These are phyloP conservation scores for Fusarium hainanense DNA, from an alignment of 2,329 filamentous ascomycete genomes.

Conservation along the genomic window DNA sequence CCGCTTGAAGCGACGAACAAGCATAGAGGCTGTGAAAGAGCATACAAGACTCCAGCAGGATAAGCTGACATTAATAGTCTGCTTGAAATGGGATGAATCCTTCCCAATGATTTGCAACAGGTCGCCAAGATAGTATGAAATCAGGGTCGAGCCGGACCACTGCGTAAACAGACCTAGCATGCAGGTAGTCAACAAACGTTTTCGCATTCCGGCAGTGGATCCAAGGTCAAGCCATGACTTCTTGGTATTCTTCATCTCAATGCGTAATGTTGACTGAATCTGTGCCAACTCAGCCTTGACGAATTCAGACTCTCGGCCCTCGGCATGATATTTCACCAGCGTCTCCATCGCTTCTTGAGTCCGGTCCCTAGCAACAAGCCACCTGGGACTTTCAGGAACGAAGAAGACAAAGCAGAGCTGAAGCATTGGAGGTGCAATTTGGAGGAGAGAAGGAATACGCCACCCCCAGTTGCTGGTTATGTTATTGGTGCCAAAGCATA, in stretches of 20 bases:
- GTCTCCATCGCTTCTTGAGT: constrained; percentile 16
- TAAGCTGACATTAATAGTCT: background rate
- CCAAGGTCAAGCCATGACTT: constrained; percentile 8
- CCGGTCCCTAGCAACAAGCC: constrained; percentile 21
- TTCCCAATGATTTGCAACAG: constrained; percentile 43
- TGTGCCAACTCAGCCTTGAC: constrained; percentile 30
- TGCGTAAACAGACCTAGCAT: constrained; percentile 57
- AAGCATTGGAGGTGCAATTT: constrained; percentile 18
- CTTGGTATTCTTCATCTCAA: constrained; percentile 13
- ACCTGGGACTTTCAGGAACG: constrained; percentile 26
- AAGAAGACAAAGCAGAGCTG: constrained; percentile 31
- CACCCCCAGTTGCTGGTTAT: constrained; percentile 26
- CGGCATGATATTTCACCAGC: constrained; percentile 22
- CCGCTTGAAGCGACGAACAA: background rate
- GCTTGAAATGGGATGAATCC: background rate
- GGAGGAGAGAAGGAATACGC: constrained; percentile 32
- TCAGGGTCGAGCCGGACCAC: constrained; percentile 49
- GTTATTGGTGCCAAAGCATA: constrained; percentile 27
- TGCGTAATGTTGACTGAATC: constrained; percentile 30
- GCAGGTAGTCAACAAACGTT: constrained; percentile 51
- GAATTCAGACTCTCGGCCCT: constrained; percentile 57
- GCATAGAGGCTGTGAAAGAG: background rate
- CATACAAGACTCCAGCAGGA: background rate
- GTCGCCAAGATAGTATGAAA: constrained; percentile 43
- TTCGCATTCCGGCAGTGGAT: constrained; percentile 42